These are phyloP conservation scores for Boletus smithii DNA, from an alignment of 1,284 basidiomycete genomes.

Conservation along the genomic window DNA sequence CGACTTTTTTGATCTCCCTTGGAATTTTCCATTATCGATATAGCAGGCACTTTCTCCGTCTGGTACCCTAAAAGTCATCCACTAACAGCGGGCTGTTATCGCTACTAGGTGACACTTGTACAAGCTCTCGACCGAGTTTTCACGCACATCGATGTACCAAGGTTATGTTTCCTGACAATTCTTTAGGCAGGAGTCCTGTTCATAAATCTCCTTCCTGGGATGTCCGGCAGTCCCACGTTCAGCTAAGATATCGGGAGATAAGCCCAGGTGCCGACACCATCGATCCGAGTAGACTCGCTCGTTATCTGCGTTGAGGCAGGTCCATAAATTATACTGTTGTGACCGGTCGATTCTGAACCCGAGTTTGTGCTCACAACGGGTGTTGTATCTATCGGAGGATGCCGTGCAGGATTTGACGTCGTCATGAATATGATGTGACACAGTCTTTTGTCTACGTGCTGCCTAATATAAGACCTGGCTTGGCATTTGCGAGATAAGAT, in stretches of 20 bases:
- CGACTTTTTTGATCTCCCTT: conserved; percentile 1
- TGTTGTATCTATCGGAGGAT: conserved; percentile 6
- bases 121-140: background rate
- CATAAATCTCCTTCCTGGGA: conserved; percentile 7
- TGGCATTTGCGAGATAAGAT: background rate
- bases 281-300: background rate
- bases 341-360: background rate
- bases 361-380: background rate
- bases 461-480: background rate
- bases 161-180: conserved; percentile 6
- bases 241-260: conserved; percentile 11
- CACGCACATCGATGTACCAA: background rate
- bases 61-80: background rate
- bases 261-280: conserved; percentile 3
- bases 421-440: conserved; percentile 9
- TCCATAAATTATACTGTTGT: background rate
- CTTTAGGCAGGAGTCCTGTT: conserved; percentile 8
- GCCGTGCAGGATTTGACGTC: background rate
- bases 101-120: conserved; percentile 2
- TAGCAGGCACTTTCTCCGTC: background rate
- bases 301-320: background rate
- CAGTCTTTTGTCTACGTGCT: background rate
- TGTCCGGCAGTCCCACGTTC: conserved; percentile 1
- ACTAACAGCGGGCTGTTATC: background rate
- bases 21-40: background rate